Base-by-base conservation (phyloP, 2,329 filamentous ascomycete species). In the Biscogniauxia mediterranea region DNA sequence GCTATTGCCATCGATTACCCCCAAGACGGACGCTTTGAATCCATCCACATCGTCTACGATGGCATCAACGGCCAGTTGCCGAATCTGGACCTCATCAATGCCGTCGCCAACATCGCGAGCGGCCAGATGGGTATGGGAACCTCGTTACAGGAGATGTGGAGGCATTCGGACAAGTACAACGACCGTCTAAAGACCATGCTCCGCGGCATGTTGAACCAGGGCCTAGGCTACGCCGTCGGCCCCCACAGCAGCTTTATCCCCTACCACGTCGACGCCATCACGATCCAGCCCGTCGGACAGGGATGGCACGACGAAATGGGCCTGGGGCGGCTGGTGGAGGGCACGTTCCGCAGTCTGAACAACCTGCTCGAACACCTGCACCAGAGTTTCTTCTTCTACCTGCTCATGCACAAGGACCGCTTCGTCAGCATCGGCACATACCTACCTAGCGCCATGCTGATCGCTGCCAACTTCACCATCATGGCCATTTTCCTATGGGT, bases 371-470 rank as follows among this genome's bases (percentile, higher is more conserved):
- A 99, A 78, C 93, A 99, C 74, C 83, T 99, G 63, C 95, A 99
- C 74, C 95, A 99, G 78, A 97, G 93, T 75, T 99, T 99, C 81
- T 99, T 99, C 84, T 98, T 99, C 79, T 99, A 99, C 75, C 81
- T 99, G 56, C 83, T 99, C 52, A 93, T 98, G 86, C 89, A 96
- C 68, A 86, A 89, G 28, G 91, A 95, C 70, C 88, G 93, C 11
- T 99, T 99, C 73, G 95, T 98, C 68, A 98, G 93, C 77, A 99
- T 99, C 65, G 95, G 95, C 17, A 99, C 94, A 1, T 99, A 99
- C 73, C 83, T 99, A 3, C 95, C 95, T 0, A 96, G 92, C 69
- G 95, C 95, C n/a, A 99, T 99, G 95, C 79, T 98, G 56, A 84
- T 99, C 60, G 95, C 95, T 1, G 90, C 89, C 52, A 97, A 93